Percentiles rank a stretch among this genome's conserved stretches.
Evolutionary conservation across 2,329 filamentous ascomycete genomes (phyloP).

Genomic region (Pezicula carpinea): DNA sequence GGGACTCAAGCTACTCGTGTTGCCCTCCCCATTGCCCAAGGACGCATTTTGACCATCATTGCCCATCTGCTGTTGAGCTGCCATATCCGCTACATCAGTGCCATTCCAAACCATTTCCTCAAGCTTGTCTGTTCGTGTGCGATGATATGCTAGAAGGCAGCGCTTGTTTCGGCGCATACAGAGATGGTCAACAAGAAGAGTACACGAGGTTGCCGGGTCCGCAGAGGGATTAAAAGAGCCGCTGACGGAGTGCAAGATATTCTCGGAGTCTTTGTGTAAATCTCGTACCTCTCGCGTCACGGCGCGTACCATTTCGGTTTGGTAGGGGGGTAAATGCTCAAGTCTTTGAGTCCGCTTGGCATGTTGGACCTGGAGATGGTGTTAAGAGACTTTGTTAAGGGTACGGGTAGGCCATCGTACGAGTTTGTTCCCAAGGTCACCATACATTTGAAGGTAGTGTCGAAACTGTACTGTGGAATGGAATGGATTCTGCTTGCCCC

Average conservation of each 20-base stretch:
- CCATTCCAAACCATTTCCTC: conserved; percentile 94
- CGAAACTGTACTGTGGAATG: background rate
- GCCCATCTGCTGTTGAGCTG: conserved; percentile 46
- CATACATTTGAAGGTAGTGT: conserved; percentile 51
- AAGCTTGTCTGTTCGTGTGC: conserved; percentile 82
- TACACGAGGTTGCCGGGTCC: conserved; percentile 80
- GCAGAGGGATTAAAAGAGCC: conserved; percentile 82
- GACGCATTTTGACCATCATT: conserved; percentile 28
- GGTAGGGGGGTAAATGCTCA: conserved; percentile 81
- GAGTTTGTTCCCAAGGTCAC: conserved; percentile 66
- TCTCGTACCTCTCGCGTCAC: conserved; percentile 91
- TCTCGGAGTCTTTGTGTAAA: conserved; percentile 78
- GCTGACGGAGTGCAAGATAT: conserved; percentile 76
- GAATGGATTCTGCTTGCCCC: no score
- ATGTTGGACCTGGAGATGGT: conserved; percentile 69
- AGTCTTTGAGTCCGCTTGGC: conserved; percentile 92
- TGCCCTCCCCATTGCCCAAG: conserved; percentile 41
- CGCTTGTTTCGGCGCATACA: conserved; percentile 96
- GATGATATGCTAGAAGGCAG: conserved; percentile 90
- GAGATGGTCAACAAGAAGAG: conserved; percentile 86
- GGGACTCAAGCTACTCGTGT: conserved; percentile 77
- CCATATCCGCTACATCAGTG: conserved; percentile 71
- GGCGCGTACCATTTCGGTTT: conserved; percentile 82
- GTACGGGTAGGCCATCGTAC: conserved; percentile 33
- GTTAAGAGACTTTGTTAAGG: conserved; percentile 4